Evolutionary conservation across 2,329 filamentous ascomycete genomes (phyloP).

Genomic region (Sarocladiaceae sp.): DNA sequence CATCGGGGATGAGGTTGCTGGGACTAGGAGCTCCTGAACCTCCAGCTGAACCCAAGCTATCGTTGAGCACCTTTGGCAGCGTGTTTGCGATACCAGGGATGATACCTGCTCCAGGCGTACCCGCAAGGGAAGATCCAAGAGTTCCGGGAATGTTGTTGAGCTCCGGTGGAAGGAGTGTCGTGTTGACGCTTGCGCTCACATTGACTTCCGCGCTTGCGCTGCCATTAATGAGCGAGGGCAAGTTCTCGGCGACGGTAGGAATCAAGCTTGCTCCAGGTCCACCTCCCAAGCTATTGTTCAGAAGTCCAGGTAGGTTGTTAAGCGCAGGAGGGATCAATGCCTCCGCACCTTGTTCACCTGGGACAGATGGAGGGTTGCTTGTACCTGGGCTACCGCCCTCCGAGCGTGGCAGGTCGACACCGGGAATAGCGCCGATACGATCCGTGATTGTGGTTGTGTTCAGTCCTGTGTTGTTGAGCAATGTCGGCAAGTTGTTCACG

Average conservation of each 20-base stretch:
- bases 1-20: slow-evolving; percentile 7
- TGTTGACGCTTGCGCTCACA: not conserved
- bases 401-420: not conserved
- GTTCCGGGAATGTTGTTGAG: slow-evolving; percentile 6
- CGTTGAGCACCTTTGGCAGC: slow-evolving; percentile 4
- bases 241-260: not conserved
- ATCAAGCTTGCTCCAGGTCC: not conserved
- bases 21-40: not conserved
- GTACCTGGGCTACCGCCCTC: not conserved
- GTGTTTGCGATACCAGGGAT: slow-evolving; percentile 4
- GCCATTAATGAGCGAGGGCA: not conserved
- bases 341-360: not conserved
- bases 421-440: slow-evolving; percentile 6
- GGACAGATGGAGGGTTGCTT: not conserved
- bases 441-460: slow-evolving; percentile 2
- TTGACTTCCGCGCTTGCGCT: slow-evolving; percentile 1
- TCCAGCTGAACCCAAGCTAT: not conserved
- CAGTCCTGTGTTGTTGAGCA: not conserved
- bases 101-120: slow-evolving; percentile 5
- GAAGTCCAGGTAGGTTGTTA: not conserved
- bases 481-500: not conserved
- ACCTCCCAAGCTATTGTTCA: not conserved
- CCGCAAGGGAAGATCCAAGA: not conserved
- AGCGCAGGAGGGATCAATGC: slow-evolving; percentile 2
- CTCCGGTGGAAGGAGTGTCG: not conserved